Conservation (phyloP, 23 red algal species). For the Agarophyton chilense region DNA sequence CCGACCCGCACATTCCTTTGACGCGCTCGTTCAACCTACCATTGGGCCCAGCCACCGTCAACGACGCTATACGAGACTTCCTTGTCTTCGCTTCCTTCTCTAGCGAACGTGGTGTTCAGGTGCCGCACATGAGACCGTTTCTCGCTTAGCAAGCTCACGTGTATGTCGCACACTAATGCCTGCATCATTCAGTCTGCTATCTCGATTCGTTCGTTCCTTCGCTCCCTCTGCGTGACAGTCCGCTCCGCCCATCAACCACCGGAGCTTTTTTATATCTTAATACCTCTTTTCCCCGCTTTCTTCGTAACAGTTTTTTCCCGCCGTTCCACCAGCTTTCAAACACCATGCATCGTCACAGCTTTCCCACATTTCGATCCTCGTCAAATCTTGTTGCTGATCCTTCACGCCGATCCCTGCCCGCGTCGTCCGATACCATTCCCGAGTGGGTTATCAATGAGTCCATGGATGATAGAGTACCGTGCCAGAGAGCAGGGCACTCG, state of each 20-base stretch:
- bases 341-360: constrained; percentile 20
- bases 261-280: not conserved
- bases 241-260: not conserved
- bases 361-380: not conserved
- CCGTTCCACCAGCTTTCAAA: not conserved
- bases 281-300: not conserved
- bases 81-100: not conserved
- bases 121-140: not conserved
- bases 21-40: too few species aligned
- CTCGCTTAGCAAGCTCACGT: not conserved
- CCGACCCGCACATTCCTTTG: too few species aligned
- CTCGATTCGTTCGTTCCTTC: not conserved
- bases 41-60: too few species aligned
- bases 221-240: not conserved
- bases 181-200: not conserved
- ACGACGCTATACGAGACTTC: not conserved
- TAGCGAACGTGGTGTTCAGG: not conserved
- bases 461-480: constrained; percentile 30
- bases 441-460: constrained; percentile 28
- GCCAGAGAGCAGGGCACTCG: constrained; percentile 77
- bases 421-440: not conserved
- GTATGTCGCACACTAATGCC: not conserved
- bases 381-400: not conserved
- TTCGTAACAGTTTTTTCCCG: not conserved
- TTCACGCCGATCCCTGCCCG: not conserved